phyloP scores from a whole-genome alignment of 495 filamentous ascomycete genomes.

The Evernia prunastri region DNA sequence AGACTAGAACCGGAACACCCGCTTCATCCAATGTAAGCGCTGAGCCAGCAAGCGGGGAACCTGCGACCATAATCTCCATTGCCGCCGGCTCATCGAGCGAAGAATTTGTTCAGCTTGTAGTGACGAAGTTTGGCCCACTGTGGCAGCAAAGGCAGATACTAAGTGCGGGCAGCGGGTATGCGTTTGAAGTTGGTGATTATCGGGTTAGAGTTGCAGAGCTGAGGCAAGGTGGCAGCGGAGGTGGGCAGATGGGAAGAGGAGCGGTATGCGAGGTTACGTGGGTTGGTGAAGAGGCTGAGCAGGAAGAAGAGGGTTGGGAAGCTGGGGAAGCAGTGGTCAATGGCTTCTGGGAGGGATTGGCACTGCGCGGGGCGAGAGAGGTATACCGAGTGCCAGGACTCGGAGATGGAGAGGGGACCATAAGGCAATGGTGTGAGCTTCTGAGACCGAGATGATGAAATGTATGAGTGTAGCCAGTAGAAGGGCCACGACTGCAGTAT shows the following conservation, averaged over 20 bases:
- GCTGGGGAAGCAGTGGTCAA: conserved; percentile 15
- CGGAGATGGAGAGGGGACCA: conserved; percentile 19
- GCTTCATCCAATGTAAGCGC: conserved; percentile 12
- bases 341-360: conserved; percentile 22
- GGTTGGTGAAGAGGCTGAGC: conserved; percentile 7
- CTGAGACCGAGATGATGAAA: conserved; percentile 21
- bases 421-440: conserved; percentile 26
- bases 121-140: conserved; percentile 24
- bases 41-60: conserved; percentile 1
- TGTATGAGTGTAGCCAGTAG: too few species aligned
- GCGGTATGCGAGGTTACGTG: conserved; percentile 24
- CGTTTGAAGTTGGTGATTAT: conserved; percentile 21
- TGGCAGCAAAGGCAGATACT: conserved; percentile 24
- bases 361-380: conserved; percentile 16
- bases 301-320: conserved; percentile 15
- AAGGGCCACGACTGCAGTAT: too few species aligned
- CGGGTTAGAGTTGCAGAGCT: conserved; percentile 25
- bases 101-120: conserved; percentile 22
- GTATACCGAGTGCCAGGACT: conserved; percentile 5
- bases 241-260: conserved; percentile 21
- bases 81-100: conserved; percentile 15
- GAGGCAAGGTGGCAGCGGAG: conserved; percentile 17
- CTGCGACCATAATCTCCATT: conserved; percentile 16
- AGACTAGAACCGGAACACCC: conserved; percentile 5
- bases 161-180: conserved; percentile 11